Conservation (phyloP, 2,329 filamentous ascomycete genomes). For the Aspergillus chevalieri region DNA sequence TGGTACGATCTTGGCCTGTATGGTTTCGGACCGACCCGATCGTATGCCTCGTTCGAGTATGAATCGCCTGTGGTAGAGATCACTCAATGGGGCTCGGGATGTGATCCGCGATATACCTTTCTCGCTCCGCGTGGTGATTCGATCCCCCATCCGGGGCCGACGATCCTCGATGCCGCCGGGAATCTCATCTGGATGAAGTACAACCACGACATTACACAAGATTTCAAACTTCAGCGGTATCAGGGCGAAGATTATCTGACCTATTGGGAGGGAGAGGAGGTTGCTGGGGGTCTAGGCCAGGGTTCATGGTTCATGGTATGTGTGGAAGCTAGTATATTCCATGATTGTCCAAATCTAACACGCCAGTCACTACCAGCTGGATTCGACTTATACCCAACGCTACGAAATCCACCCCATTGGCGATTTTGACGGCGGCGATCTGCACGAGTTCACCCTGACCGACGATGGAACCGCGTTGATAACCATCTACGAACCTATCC, state of each 20-base stretch:
- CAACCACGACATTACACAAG: slow-evolving; percentile 18
- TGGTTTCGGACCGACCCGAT: slow-evolving; percentile 24
- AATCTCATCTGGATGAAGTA: slow-evolving; percentile 23
- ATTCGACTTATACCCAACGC: slow-evolving; percentile 18
- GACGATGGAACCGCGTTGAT: slow-evolving; percentile 25
- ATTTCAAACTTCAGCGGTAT: slow-evolving; percentile 22
- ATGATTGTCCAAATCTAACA: not conserved
- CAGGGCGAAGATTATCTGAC: slow-evolving; percentile 18
- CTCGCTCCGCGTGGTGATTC: slow-evolving; percentile 28
- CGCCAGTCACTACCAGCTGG: slow-evolving; percentile 12
- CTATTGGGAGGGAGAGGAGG: slow-evolving; percentile 21
- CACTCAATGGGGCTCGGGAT: slow-evolving; percentile 17
- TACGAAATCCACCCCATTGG: slow-evolving; percentile 16
- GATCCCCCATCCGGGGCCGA: slow-evolving; percentile 18
- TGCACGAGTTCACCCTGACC: slow-evolving; percentile 32
- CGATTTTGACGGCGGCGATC: slow-evolving; percentile 17
- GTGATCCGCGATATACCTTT: slow-evolving; percentile 25
- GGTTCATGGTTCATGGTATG: slow-evolving; percentile 23
- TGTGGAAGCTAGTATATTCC: not conserved
- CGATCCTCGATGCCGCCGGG: slow-evolving; percentile 23
- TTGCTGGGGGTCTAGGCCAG: slow-evolving; percentile 11
- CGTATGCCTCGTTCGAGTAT: slow-evolving; percentile 24
- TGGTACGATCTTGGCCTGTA: slow-evolving; percentile 26
- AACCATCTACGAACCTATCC: slow-evolving; percentile 23
- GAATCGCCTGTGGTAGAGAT: slow-evolving; percentile 24